Conservation (phyloP, 2,329 filamentous ascomycete genomes). For the Cryphonectria naterciae region DNA sequence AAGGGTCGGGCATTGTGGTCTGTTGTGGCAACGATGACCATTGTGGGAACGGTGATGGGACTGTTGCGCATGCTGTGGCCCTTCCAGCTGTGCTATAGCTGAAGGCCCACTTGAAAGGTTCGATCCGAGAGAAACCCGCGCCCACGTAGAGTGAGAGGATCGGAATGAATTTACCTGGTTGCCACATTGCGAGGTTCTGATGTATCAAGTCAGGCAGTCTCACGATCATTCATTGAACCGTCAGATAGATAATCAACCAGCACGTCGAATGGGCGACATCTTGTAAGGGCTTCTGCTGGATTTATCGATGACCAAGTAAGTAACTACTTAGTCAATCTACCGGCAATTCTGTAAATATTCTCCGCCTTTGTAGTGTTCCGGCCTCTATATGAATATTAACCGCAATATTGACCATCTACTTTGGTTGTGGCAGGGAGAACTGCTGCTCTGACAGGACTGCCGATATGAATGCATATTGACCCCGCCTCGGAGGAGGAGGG, state of each 20-base stretch:
- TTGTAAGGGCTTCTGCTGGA: not conserved
- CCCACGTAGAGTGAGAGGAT: not conserved
- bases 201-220: not conserved
- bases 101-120: not conserved
- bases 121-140: not conserved
- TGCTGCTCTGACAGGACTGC: not conserved
- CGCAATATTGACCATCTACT: not conserved
- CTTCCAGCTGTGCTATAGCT: not conserved
- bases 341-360: not conserved
- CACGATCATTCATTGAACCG: not conserved
- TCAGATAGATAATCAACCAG: not conserved
- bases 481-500: not conserved
- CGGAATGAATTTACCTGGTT: not conserved
- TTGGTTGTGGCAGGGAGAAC: not conserved
- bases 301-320: not conserved
- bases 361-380: not conserved
- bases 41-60: constrained; percentile 40
- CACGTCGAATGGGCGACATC: not conserved
- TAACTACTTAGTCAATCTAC: not conserved
- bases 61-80: constrained; percentile 31
- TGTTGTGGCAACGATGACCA: constrained; percentile 43
- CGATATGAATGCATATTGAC: not conserved
- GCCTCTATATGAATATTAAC: not conserved
- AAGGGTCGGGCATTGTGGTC: constrained; percentile 49
- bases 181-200: not conserved